Evolutionary conservation across 2,329 filamentous ascomycete species (phyloP).

Genomic region (Colletotrichum sublineola): DNA sequence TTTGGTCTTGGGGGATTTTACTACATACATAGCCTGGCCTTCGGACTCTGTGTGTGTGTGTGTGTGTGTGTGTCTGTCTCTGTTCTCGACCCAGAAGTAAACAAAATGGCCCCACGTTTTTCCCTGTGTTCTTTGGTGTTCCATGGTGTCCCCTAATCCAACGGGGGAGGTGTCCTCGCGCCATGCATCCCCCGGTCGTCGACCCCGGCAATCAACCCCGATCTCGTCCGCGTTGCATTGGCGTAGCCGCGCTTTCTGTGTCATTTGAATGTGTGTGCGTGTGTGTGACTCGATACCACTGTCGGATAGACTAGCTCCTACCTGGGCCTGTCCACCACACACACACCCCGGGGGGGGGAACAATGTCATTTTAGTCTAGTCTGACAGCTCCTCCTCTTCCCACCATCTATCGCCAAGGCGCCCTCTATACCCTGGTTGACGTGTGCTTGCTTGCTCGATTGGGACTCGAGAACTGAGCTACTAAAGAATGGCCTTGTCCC

Average conservation of each 20-base stretch:
- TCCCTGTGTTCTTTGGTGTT: background rate
- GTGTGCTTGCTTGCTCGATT: background rate
- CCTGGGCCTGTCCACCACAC: background rate
- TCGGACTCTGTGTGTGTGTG: background rate
- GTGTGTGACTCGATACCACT: constrained; percentile 27
- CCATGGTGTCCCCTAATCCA: background rate
- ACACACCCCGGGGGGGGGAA: background rate
- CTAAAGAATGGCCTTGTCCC: constrained; percentile 35
- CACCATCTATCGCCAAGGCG: background rate
- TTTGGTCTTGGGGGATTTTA: background rate
- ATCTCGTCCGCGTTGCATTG: constrained; percentile 36
- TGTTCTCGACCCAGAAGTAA: background rate
- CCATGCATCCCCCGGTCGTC: background rate
- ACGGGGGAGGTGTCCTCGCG: background rate
- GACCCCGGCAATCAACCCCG: constrained; percentile 24
- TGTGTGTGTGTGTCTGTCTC: background rate
- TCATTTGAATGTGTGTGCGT: constrained; percentile 40
- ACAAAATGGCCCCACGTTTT: background rate
- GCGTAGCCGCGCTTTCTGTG: constrained; percentile 36
- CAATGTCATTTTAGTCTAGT: constrained; percentile 2
- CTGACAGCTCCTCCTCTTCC: background rate
- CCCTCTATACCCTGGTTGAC: background rate
- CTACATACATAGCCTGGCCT: background rate
- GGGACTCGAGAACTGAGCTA: constrained; percentile 9
- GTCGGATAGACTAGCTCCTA: background rate